Evolutionary conservation across 768 basidiomycete species (phyloP).

Genomic region (Pisolithus tinctorius): DNA sequence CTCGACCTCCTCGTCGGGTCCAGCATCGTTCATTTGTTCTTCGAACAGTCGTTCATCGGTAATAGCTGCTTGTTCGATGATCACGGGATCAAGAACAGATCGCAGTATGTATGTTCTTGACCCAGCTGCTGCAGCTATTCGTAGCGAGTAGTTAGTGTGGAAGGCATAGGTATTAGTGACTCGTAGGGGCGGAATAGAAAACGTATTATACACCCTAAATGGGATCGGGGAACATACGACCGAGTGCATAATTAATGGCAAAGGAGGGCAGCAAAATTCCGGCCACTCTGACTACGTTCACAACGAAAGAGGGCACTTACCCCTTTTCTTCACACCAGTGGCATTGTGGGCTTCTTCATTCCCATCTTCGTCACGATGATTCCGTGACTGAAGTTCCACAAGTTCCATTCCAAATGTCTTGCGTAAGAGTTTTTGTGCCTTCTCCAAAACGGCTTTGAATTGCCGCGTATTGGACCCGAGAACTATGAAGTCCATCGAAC

Average conservation of each 20-base stretch:
- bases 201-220: neutral
- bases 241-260: no score
- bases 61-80: constrained; percentile 57
- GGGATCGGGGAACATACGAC: neutral
- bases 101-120: constrained; percentile 83
- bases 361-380: constrained; percentile 34
- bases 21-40: constrained; percentile 43
- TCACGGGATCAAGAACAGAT: constrained; percentile 52
- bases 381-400: constrained; percentile 64
- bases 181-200: neutral
- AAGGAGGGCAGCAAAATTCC: no score
- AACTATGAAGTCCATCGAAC: constrained; percentile 26
- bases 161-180: neutral
- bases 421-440: constrained; percentile 58
- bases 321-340: constrained; percentile 61
- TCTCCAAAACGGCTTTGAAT: constrained; percentile 58
- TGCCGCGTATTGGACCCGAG: constrained; percentile 42
- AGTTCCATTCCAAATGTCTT: constrained; percentile 80
- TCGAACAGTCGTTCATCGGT: constrained; percentile 39
- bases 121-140: constrained; percentile 45
- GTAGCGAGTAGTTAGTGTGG: neutral
- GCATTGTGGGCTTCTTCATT: constrained; percentile 44
- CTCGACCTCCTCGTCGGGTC: constrained; percentile 37
- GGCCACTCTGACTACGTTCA: neutral
- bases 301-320: constrained; percentile 25